A percentile compares a stretch with the other conserved stretches of the same genome.
These are phyloP conservation scores for Leccinum variicolor DNA, from an alignment of 768 basidiomycete genomes.

Conservation along the genomic window DNA sequence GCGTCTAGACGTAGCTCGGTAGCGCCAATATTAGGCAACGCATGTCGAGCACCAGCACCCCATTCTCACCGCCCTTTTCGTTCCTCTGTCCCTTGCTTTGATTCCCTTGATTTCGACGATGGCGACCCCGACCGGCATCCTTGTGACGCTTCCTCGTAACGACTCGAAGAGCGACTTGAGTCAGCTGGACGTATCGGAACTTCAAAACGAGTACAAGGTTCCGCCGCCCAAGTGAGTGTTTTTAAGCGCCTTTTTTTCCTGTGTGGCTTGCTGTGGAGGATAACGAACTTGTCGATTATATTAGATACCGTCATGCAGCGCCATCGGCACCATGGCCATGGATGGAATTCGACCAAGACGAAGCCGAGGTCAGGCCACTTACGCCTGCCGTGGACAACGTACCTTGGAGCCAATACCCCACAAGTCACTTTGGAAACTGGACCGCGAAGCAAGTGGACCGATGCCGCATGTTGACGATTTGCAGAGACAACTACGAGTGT, in stretches of 20 bases:
- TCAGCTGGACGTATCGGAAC: conserved; percentile 12
- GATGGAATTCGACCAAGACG: conserved; percentile 34
- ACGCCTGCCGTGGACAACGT: neutral
- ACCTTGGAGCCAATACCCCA: conserved; percentile 42
- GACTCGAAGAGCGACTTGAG: neutral
- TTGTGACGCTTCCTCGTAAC: conserved; percentile 1
- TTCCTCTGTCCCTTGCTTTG: neutral
- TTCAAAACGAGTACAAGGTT: conserved; percentile 8
- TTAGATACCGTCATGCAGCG: conserved; percentile 35
- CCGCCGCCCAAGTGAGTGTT: conserved; percentile 24
- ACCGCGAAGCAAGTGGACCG: conserved; percentile 39
- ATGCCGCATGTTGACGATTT: conserved; percentile 32
- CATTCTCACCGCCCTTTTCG: neutral
- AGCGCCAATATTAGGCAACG: conserved; percentile 6
- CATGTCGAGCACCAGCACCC: neutral
- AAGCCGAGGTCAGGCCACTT: conserved; percentile 7
- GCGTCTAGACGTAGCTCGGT: neutral
- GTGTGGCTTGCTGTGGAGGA: conserved; percentile 8
- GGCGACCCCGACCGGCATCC: conserved; percentile 9
- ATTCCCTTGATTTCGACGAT: conserved; percentile 5
- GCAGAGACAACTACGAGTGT: conserved; percentile 9
- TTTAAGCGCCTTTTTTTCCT: neutral
- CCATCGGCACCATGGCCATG: conserved; percentile 44
- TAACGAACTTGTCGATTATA: conserved; percentile 7
- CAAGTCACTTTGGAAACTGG: conserved; percentile 56